Evolutionary conservation across 2,329 filamentous ascomycete genomes (phyloP), one percentile per base, ranked within the genome.

Genomic region (Westerdykella aurantiaca): DNA sequence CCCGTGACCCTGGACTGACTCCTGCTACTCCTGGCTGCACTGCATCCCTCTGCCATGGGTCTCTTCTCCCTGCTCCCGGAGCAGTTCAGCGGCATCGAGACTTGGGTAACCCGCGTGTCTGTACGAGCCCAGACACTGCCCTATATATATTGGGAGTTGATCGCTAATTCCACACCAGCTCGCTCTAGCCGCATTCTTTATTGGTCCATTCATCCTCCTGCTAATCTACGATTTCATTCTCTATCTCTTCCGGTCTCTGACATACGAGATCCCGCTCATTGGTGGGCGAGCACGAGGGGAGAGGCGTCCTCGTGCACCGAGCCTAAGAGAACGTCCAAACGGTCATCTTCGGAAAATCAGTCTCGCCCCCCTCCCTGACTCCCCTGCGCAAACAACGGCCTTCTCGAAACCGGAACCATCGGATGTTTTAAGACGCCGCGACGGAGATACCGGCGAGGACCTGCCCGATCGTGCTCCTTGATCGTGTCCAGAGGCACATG

Each of bases 21-120:
- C 22, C 17, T 13, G 22, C 17, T 29, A 13, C 37, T n/a, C 25
- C 18, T 13, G 12, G 3, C 21, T 25, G 31, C 31, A 6, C 29
- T 41, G 25, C 11, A 29, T 29, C 7, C 22, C 22, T 13, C 42
- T 39, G 51, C 42, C 39, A 85, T 85, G 82, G 76, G 77, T 37
- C 76, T 79, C 72, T 80, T 81, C 51, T 85, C 82, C 2, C 76
- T 86, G 46, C 74, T 86, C 29, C 82, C 82, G 1, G 69, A 74
- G 14, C 70, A 75, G 44, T 70, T 83, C 42, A 74, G 70, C 34
- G 69, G 71, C 33, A 61, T 84, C 41, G 82, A 86, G 61, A 76
- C 72, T 41, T 85, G 80, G 80, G 69, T 80, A 45, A 76, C 76
- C 37, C 73, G 79, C 9, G 58, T 80, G 37, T 85, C 84, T 61